Base-by-base conservation (phyloP, 768 basidiomycete genomes). In the Suillus subaureus region DNA sequence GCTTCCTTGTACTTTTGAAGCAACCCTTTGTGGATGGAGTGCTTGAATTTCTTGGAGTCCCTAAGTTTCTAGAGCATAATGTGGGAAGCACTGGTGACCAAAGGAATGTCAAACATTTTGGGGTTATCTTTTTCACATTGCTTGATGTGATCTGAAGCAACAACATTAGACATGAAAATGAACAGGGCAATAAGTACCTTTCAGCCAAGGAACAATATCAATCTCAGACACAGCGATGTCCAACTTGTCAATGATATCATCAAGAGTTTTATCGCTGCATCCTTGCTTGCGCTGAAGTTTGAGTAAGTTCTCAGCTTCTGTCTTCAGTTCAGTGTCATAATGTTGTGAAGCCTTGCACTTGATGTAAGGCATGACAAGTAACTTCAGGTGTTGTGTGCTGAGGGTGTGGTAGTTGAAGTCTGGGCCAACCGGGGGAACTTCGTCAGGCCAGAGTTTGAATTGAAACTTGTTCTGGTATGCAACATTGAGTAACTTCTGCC, bases 161-260 rank as follows among this genome's bases (percentile, higher is more conserved):
- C 21, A 45, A n/a, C 3, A 11, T 45, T 45, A 45, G 43, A 45
- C 21, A 45, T 45, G 9, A 45, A 45, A 45, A 43, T 43, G 42
- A 43, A 43, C 42, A 43, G 42, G 42, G 43, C 8, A 45, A 45
- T 45, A n/a, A 45, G 43, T 45, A 51, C 49, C 49, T 51, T 51
- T 23, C 2, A 6, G 49, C 49, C 49, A 51, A 51, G 49, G 23
- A 51, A 51, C 49, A 51, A 51, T 51, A 51, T 51, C 23, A 15
- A 51, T 51, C 23, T 51, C 49, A 2, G 49, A 51, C 49, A 51
- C 49, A 51, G 49, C 23, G 6, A 51, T 3, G 0, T 51, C 45
- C 45, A 47, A 51, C 49, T 51, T 23, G 23, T 51, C 23, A 51
- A 51, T 51, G 49, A 51, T 26, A 51, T 51, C 49, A 51, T 51